These are phyloP conservation scores for Entonaema liquescens DNA, from an alignment of 495 filamentous ascomycete species.

Conservation along the genomic window DNA sequence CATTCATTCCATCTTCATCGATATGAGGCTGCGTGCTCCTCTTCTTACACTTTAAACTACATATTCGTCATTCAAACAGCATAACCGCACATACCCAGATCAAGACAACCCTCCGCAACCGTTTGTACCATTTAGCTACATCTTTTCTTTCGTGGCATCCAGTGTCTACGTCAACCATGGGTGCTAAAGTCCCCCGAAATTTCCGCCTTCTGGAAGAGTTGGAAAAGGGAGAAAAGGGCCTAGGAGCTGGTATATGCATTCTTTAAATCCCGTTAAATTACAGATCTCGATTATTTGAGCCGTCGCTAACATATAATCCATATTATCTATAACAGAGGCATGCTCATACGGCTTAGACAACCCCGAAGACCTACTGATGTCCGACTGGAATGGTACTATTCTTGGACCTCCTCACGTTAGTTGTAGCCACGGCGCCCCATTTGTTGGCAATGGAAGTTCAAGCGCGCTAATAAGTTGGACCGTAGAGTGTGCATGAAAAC, in stretches of 20 bases:
- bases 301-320: conserved; percentile 6
- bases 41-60: background rate
- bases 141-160: background rate
- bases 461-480: background rate
- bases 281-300: background rate
- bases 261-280: background rate
- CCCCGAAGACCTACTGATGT: conserved; percentile 95
- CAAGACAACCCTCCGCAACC: too few species aligned
- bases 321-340: conserved; percentile 68
- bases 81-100: background rate
- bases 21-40: background rate
- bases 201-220: conserved; percentile 96
- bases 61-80: background rate
- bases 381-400: conserved; percentile 98
- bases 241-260: conserved; percentile 86
- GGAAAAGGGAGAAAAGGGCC: conserved; percentile 97
- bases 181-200: conserved; percentile 90
- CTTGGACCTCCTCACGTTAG: conserved; percentile 94
- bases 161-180: conserved; percentile 42
- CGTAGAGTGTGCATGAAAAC: conserved; percentile 93
- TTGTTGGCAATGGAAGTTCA: conserved; percentile 1
- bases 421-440: conserved; percentile 19
- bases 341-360: conserved; percentile 97
- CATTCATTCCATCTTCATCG: conserved; percentile 11
- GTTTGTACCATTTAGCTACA: background rate